phyloP scores from a whole-genome alignment of 352 stramenopile species.

The Phytopythium cucurbitacearum region DNA sequence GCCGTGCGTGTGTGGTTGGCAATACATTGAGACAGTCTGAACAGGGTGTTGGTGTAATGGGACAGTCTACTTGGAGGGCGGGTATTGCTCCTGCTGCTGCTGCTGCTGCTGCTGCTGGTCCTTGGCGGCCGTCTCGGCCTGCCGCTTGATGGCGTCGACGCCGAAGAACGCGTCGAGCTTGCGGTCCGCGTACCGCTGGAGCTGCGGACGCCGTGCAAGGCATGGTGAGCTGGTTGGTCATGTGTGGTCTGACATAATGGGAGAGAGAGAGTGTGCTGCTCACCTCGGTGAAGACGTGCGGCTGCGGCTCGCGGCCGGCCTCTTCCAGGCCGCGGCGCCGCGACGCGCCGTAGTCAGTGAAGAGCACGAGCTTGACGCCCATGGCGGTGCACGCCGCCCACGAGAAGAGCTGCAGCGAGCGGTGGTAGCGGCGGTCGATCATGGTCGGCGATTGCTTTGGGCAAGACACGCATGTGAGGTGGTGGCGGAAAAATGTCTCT shows the following conservation, averaged over 20 bases:
- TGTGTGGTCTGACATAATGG: not conserved
- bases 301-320: slow-evolving; percentile 44
- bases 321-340: slow-evolving; percentile 20
- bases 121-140: slow-evolving; percentile 5
- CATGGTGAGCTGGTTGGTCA: slow-evolving; percentile 1
- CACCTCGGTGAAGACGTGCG: slow-evolving; percentile 80
- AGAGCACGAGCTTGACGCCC: slow-evolving; percentile 80
- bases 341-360: slow-evolving; percentile 71
- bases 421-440: slow-evolving; percentile 84
- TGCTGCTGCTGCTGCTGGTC: too few relatives aligned
- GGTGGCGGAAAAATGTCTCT: too few relatives aligned
- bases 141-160: slow-evolving; percentile 57
- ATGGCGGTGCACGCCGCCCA: slow-evolving; percentile 76
- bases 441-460: slow-evolving; percentile 17
- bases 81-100: too few relatives aligned
- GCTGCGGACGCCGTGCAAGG: slow-evolving; percentile 12
- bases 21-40: too few relatives aligned
- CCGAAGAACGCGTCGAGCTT: slow-evolving; percentile 88
- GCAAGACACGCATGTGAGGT: too few relatives aligned
- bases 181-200: slow-evolving; percentile 75
- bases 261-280: not conserved
- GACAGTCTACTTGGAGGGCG: too few relatives aligned
- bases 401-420: slow-evolving; percentile 81
- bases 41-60: too few relatives aligned
- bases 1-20: too few relatives aligned